These are phyloP conservation scores for Cladosporium velox DNA, from an alignment of 2,329 filamentous ascomycete species.

Conservation along the genomic window DNA sequence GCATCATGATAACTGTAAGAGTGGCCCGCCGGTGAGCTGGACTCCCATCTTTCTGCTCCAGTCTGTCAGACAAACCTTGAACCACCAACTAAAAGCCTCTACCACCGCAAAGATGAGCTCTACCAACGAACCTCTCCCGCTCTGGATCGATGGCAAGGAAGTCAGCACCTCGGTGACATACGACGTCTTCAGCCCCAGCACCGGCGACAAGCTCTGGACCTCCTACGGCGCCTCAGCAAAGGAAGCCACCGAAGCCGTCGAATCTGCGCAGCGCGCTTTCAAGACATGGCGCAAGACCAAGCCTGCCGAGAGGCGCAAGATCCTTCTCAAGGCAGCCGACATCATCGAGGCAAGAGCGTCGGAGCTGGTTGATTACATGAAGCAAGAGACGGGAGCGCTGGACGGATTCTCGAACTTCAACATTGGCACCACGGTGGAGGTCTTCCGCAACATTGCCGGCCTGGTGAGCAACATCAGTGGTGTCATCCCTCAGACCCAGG, in stretches of 20 bases:
- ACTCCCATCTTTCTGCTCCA: not conserved
- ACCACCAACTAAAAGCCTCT: not conserved
- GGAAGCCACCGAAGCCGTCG: conserved; percentile 58
- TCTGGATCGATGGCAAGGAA: conserved; percentile 54
- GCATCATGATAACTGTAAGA: not conserved
- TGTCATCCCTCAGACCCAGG: conserved; percentile 48
- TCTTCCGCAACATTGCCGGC: conserved; percentile 56
- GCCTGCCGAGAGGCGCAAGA: conserved; percentile 63
- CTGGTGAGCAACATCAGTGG: conserved; percentile 52
- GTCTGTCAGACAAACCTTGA: not conserved
- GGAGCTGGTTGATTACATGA: conserved; percentile 64
- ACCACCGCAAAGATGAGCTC: conserved; percentile 12
- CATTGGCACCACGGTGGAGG: conserved; percentile 42
- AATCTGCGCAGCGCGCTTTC: conserved; percentile 68
- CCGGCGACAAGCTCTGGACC: conserved; percentile 56
- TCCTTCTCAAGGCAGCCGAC: conserved; percentile 69
- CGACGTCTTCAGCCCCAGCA: conserved; percentile 58
- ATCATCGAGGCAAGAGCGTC: conserved; percentile 61
- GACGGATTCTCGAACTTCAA: conserved; percentile 46
- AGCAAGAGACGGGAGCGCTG: conserved; percentile 57
- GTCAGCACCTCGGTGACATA: conserved; percentile 52
- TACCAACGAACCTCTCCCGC: conserved; percentile 36
- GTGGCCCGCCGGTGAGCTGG: not conserved
- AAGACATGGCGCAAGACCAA: conserved; percentile 67
- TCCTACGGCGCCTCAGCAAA: conserved; percentile 58